Base-by-base conservation (phyloP, 768 basidiomycete species). In the Dentipellis fragilis region DNA sequence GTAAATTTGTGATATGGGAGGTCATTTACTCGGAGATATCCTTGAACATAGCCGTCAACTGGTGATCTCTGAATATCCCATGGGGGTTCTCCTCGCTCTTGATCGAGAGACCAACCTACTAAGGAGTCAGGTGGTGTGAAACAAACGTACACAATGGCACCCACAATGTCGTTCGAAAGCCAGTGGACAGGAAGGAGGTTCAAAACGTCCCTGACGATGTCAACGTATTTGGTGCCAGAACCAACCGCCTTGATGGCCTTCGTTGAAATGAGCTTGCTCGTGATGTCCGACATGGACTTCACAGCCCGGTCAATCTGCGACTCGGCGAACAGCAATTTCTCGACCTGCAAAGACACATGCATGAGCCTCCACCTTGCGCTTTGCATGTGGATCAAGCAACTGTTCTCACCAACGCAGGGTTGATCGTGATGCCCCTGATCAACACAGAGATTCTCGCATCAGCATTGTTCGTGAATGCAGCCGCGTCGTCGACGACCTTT, bases 151-250 rank as follows among this genome's bases (percentile, higher is more conserved):
- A 16, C 9, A 54, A 14, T 51, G 11, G 8, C 39, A 37, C 83
- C 60, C 57, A 87, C 86, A 56, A 86, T 68, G 53, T 78, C 64
- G 35, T 77, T 71, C 10, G 76, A 75, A 29, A 83, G 72, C 84
- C 83, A 89, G 57, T 79, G 73, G 4, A 84, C 66, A 0, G 86
- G 80, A 39, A 85, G 56, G 23, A 75, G 64, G 58, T 88, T 84
- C 62, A 85, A 77, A 19, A 89, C 85, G 59, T 89, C 83, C 42
- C 71, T 71, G 7, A 88, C 77, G 38, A 89, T 74, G 63, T 89
- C 84, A 19, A 87, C 65, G 51, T 66, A 72, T 35, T 59, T 68
- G 16, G 58, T 54, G 14, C 54, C 49, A 14, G 66, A 59, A 5
- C 67, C 71, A 12, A 66, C 65, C 34, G 68, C 59, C 34, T 59